Base-by-base conservation (phyloP, 345 rosid species). In the Kandelia obovata region DNA sequence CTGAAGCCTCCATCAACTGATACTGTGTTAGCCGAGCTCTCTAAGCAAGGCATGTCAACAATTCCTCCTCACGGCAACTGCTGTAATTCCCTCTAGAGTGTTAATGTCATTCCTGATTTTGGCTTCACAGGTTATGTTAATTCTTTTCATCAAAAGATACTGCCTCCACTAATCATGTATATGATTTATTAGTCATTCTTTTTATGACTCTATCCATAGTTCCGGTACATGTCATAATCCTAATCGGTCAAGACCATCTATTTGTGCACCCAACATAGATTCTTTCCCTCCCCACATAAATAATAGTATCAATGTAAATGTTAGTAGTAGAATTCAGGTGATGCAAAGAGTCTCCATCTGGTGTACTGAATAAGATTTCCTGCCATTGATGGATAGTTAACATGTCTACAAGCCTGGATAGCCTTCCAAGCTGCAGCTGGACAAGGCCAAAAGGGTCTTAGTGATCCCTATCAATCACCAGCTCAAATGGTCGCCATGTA, bases 1-100 rank as follows among this genome's bases (percentile, higher is more conserved):
- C 89, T 95, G 0, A 95, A 91, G 75, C 89, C 96, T n/a, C 99
- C 99, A 7, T 79, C 97, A 2, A 79, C 89, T 5, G 97, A 95
- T 2, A 69, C 78, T 67, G 97, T 95, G 64, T 80, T 92, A 4
- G 86, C 89, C 2, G 99, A 95, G 82, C 93, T 95, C 32, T 87
- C 91, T 31, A 85, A 85, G 75, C 90, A 90, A 86, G 99, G 96
- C 57, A 84, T 95, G 78, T 77, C 83, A 62, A 71, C 80, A 82
- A 60, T 91, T 56, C 96, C 90, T 64, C 73, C 88, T 60, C 80
- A 37, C 65, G 56, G 66, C 75, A 74, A 77, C 61, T 78, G 75
- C 77, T 71, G 79, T 56, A 47, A 73, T 70, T 63, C 70, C 25
- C 30, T 72, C 71, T 85, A 80, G 83, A 56, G 59, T 56, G 31